phyloP scores from a whole-genome alignment of 2,329 filamentous ascomycete genomes.

The Botrytis paeoniae region DNA sequence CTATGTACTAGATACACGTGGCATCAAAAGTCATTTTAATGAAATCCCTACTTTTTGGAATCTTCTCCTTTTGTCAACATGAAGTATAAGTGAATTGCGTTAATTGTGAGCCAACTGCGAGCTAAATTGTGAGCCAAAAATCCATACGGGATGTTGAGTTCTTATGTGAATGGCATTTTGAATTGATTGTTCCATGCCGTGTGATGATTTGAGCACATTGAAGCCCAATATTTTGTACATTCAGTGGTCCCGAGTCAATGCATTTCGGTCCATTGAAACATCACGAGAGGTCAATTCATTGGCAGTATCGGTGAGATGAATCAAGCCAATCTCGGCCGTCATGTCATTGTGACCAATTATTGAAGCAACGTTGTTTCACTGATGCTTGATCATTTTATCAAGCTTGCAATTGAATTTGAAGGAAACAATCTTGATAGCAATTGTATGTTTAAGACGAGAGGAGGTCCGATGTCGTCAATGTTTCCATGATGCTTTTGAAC shows the following conservation, averaged over 20 bases:
- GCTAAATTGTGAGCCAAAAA: background rate
- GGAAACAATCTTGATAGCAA: background rate
- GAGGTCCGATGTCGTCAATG: background rate
- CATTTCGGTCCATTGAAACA: conserved; percentile 5
- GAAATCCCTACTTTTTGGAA: background rate
- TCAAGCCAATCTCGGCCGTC: conserved; percentile 2
- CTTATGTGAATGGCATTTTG: background rate
- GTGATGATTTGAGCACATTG: background rate
- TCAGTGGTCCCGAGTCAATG: conserved; percentile 1
- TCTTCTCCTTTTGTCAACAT: background rate
- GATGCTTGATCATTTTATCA: background rate
- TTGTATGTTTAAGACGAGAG: background rate
- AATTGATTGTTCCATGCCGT: background rate
- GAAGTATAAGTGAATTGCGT: background rate
- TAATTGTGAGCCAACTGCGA: background rate
- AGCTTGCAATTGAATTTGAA: background rate
- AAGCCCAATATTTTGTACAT: conserved; percentile 8
- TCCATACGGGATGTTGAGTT: background rate
- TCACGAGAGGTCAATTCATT: background rate
- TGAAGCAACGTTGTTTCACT: background rate
- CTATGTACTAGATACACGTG: background rate
- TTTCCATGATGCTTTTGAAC: background rate
- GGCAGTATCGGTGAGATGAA: conserved; percentile 8
- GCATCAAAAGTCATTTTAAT: background rate
- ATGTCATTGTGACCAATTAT: conserved; percentile 6